Base-by-base conservation (phyloP, 2,329 filamentous ascomycete species). In the Ophiosphaerella narmari region DNA sequence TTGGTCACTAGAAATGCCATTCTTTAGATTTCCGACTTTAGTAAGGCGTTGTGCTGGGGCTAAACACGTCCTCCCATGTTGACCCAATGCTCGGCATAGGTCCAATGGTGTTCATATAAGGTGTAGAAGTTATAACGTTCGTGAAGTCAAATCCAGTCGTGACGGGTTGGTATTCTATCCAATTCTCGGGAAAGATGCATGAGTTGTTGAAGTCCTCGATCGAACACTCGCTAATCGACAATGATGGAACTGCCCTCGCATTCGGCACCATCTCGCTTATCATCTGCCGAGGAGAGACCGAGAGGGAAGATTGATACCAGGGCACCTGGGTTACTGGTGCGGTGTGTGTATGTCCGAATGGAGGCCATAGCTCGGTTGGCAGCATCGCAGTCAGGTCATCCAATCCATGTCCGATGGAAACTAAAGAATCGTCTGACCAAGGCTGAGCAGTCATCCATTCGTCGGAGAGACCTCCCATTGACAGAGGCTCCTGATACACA, bases 151-250 rank as follows among this genome's bases (percentile, higher is more conserved):
- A 67, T 23, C 76, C 65, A 32, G 70, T 72, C 13, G 75, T 72
- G 32, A 72, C 74, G 59, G 77, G 78, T 39, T 75, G 73, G 60
- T 79, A 80, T 26, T 71, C 74, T 9, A 71, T 70, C 79, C 79
- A 82, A 9, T 75, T 74, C 13, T 79, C 75, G 43, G 78, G 77
- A 32, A 74, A 73, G 12, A 70, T 64, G 35, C 46, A 46, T 2
- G 63, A 55, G 8, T 63, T 61, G 39, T 63, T 55, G 36, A 52
- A 60, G 16, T 67, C 63, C 8, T 62, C 62, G 8, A 55, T 43
- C 8, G 65, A 67, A 43, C 54, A 57, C 31, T 68, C 66, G 54
- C 63, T 65, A 13, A 65, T 53, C 8, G 62, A 63, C 12, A 66
- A 50, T 34, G 64, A 63, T 32, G 65, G 62, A 4, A 66, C 57